Base-by-base conservation (phyloP, 495 filamentous ascomycete genomes). In the Neurospora tetraspora region DNA sequence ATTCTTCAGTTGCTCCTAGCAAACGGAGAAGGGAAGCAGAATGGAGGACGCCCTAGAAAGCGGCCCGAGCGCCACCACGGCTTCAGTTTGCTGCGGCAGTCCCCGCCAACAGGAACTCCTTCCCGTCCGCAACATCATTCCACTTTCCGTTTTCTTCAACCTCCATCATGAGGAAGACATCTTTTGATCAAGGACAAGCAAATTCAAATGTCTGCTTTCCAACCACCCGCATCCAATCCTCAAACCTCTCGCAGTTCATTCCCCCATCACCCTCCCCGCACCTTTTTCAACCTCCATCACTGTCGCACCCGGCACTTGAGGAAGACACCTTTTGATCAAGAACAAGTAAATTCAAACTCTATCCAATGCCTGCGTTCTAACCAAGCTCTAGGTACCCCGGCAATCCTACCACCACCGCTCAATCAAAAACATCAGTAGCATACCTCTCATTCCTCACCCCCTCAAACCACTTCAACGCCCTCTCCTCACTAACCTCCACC, bases 391-490 rank as follows among this genome's bases (percentile, higher is more conserved):
- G 31, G 31, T 34, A 34, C 31, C 31, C 4, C 31, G 31, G 31
- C 31, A 34, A 34, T 34, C 31, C 27, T 27, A 27, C 2, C 2
- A 27, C 31, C 47, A 14, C 9, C 20, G 0, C 23, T 74, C 79
- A 87, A 73, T 87, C 87, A 83, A 92, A 93, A 47, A 91, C 89
- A 83, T 92, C 90, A 18, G 85, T 89, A 38, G 89, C 89, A 84
- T 89, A 92, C 74, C 91, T 77, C 77, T 87, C 86, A 74, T 91
- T 88, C 78, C 85, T 82, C 72, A 91, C 73, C 12, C 78, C 78
- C 71, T 89, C 84, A 79, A 89, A 91, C 87, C 84, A 88, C 76
- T 84, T 81, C 76, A 73, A 23, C 23, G 75, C 71, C 53, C 68
- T 61, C 79, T 80, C 59, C 72, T 82, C 80, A 18, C 78, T 82